Base-by-base conservation (phyloP, 140 eudicot species). In the Senecio squalidus region DNA sequence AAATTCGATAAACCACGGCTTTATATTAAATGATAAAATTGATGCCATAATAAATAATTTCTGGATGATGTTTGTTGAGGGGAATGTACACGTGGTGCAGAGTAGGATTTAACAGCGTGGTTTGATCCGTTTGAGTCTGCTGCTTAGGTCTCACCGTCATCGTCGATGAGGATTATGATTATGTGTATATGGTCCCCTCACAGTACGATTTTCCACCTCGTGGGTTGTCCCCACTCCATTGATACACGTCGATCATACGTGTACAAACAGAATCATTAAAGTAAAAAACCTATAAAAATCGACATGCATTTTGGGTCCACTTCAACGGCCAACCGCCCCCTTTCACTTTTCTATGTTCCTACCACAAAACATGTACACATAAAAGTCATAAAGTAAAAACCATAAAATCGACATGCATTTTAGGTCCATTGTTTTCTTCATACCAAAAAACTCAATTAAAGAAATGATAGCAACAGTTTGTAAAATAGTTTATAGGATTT, bases 141-240 rank as follows among this genome's bases (percentile, higher is more conserved):
- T 16, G 20, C 66, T 31, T 68, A 17, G 74, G 66, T 57, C 58
- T 31, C 74, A 57, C 60, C 74, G 74, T 68, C 74, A 58, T 58
- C 53, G 66, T 68, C 74, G 67, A 68, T 53, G 59, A 68, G 74
- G 74, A 68, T 67, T n/a, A n/a, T n/a, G n/a, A n/a, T n/a, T 56
- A 57, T 67, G 57, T 31, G 17, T 51, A 40, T 14, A 13, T 66
- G 72, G 72, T 53, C 64, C 64, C 63, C 13, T 38, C 2, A 9
- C 11, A 27, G 53, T 41, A 51, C 22, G 22, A 34, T 15, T 64
- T 50, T 1, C 28, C 44, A 3, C 18, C 74, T 67, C n/a, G n/a
- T n/a, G n/a, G n/a, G n/a, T n/a, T n/a, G n/a, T n/a, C n/a, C n/a
- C n/a, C n/a, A n/a, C n/a, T n/a, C n/a, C 58, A 47, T 40, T 34